Percentiles rank a stretch among this genome's conserved stretches.
phyloP scores from a whole-genome alignment of 345 rosid species.

The Trapa incisa region DNA sequence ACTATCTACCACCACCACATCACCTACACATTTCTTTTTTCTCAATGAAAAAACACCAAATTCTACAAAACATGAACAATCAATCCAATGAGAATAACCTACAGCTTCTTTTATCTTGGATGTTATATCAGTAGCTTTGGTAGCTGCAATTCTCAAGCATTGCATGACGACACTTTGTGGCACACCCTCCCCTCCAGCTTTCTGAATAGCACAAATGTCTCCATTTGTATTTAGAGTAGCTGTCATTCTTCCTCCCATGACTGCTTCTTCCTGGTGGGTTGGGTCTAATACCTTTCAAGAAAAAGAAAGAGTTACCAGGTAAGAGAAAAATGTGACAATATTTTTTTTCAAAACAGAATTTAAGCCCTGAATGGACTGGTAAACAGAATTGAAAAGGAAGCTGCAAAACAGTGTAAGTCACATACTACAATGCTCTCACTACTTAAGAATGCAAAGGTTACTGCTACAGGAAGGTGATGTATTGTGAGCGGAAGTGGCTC shows the following conservation, averaged over 20 bases:
- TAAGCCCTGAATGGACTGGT: too few relatives aligned
- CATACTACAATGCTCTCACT: constrained; percentile 53
- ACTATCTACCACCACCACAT: background rate
- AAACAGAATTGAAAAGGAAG: background rate
- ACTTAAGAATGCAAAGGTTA: constrained; percentile 72
- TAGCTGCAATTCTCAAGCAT: constrained; percentile 46
- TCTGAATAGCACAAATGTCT: constrained; percentile 82
- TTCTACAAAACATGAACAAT: background rate
- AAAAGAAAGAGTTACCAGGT: background rate
- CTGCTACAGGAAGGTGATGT: constrained; percentile 93
- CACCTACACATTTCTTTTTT: background rate
- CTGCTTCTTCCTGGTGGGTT: constrained; percentile 69
- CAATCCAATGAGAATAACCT: constrained; percentile 17
- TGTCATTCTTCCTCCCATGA: constrained; percentile 83
- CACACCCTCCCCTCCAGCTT: constrained; percentile 61
- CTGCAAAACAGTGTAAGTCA: background rate
- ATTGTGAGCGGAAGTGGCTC: constrained; percentile 85
- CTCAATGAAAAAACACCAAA: background rate
- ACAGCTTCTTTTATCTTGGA: constrained; percentile 57
- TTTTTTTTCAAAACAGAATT: background rate
- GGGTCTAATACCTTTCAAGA: constrained; percentile 47
- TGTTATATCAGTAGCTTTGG: constrained; percentile 49
- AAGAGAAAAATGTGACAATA: background rate
- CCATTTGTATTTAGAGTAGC: constrained; percentile 82
- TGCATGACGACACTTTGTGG: constrained; percentile 48